Evolutionary conservation across 2,329 filamentous ascomycete species (phyloP), one percentile per base, ranked within the genome.

Genomic region (Claviceps spartinae): DNA sequence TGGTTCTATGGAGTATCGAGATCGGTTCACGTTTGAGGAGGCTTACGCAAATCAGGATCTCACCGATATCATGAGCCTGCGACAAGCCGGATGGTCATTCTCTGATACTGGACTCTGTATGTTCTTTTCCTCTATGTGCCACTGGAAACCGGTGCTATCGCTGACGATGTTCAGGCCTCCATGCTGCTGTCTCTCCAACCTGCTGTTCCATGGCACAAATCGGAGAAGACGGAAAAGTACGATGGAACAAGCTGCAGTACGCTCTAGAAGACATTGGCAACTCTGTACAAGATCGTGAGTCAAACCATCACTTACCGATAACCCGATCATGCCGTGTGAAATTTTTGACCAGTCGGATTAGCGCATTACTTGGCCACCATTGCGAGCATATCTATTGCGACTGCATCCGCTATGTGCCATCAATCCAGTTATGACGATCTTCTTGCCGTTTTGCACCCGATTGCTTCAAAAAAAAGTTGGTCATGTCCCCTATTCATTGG

Each of bases 11-110:
- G 83, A 93, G 58, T 87, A 91, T 65, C 81, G 87, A 52, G 86
- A 94, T 61, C 79, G 88, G 11, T 74, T 78, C 47, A 86, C 80
- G 0, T 84, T 95, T 77, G 74, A 80, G 4, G 75, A 83, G 50
- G 71, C 90, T 1, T 82, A 79, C 56, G 76, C 78, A 5, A 77
- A 84, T 52, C 74, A 77, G 30, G 83, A 85, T 59, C 68, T 79
- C 7, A 77, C 80, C 44, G 80, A 73, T 46, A 79, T 94, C 36
- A 80, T 78, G 55, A 85, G 81, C 52, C 73, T 94, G 30, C 73
- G 83, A 30, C 87, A 95, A 64, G 81, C 83, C 46, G 88, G 88
- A 1, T 95, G 94, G 65, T 74, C 77, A 6, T 93, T 86, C 62
- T 67, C 77, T 4, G 74, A 82, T 16, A 77, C 82, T 42, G 76